Conservation (phyloP, 2,329 filamentous ascomycete genomes). For the Mycogone perniciosa region DNA sequence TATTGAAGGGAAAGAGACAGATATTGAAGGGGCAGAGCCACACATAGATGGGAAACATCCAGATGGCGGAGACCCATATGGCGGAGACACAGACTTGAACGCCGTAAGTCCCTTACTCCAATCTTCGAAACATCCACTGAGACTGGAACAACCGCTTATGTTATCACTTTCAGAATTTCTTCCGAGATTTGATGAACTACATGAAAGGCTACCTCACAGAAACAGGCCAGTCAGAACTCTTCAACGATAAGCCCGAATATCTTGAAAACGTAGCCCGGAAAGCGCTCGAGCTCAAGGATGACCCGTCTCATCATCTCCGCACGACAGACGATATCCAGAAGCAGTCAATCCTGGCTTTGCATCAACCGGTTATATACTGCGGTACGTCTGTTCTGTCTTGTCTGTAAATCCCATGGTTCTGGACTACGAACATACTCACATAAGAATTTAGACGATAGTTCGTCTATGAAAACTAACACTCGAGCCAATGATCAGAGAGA, state of each 20-base stretch:
- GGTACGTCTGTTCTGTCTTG: not conserved
- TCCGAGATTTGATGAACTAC: not conserved
- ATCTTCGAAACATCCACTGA: too few species aligned
- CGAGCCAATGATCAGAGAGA: slow-evolving; percentile 3
- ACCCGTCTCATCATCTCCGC: not conserved
- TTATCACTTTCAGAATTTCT: too few species aligned
- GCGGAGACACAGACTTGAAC: too few species aligned
- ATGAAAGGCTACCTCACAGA: slow-evolving; percentile 1
- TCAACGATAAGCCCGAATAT: not conserved
- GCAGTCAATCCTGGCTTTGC: not conserved
- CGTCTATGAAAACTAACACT: slow-evolving; percentile 2
- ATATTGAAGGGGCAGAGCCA: too few species aligned
- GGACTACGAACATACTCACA: not conserved
- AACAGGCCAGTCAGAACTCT: not conserved
- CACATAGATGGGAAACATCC: too few species aligned
- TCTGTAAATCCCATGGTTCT: not conserved
- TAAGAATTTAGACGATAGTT: slow-evolving; percentile 3
- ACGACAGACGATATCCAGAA: not conserved
- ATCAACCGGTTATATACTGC: slow-evolving; percentile 8
- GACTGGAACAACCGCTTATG: too few species aligned
- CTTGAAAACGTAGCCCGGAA: not conserved
- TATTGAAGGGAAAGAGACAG: too few species aligned
- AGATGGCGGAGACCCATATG: too few species aligned
- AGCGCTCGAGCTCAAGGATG: not conserved
- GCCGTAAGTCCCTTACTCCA: too few species aligned